A percentile compares a stretch with the other conserved stretches of the same genome.
phyloP scores from a whole-genome alignment of 2,329 filamentous ascomycete species.

The Phyllachora maydis region DNA sequence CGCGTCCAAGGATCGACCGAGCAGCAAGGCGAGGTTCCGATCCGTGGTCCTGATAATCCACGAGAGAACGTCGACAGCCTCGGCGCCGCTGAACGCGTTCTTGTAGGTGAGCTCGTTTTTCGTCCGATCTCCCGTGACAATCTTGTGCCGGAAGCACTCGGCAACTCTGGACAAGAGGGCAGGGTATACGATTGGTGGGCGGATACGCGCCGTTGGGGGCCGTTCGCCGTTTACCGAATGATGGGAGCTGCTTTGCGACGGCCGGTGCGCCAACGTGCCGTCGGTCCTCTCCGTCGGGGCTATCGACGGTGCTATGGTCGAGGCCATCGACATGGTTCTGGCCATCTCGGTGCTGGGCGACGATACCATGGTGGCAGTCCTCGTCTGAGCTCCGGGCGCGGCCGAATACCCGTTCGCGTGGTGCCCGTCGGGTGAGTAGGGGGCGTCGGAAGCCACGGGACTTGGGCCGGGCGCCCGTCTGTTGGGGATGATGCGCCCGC shows the following conservation, averaged over 20 bases:
- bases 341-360: slow-evolving; percentile 27
- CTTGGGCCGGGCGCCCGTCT: slow-evolving; percentile 25
- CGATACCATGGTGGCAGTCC: slow-evolving; percentile 40
- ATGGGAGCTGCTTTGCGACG: slow-evolving; percentile 33
- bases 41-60: slow-evolving; percentile 97
- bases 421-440: slow-evolving; percentile 2
- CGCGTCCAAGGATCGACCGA: slow-evolving; percentile 82
- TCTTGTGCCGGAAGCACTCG: slow-evolving; percentile 78
- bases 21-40: slow-evolving; percentile 73
- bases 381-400: slow-evolving; percentile 31
- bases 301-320: slow-evolving; percentile 50
- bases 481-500: slow-evolving; percentile 74
- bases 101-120: slow-evolving; percentile 97
- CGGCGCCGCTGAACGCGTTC: slow-evolving; percentile 86
- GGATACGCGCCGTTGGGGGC: slow-evolving; percentile 39
- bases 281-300: slow-evolving; percentile 31
- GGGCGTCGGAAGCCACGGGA: slow-evolving; percentile 4
- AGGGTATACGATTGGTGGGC: slow-evolving; percentile 76
- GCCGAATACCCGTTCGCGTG: slow-evolving; percentile 14
- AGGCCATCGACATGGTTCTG: slow-evolving; percentile 85
- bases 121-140: slow-evolving; percentile 66
- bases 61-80: slow-evolving; percentile 85
- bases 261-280: slow-evolving; percentile 24
- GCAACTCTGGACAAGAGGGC: slow-evolving; percentile 85
- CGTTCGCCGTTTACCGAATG: slow-evolving; percentile 32